A percentile compares a stretch with the other conserved stretches of the same genome.
Evolutionary conservation across 2,329 filamentous ascomycete species (phyloP).

Genomic region (Graphilbum ipis-grandicollis): DNA sequence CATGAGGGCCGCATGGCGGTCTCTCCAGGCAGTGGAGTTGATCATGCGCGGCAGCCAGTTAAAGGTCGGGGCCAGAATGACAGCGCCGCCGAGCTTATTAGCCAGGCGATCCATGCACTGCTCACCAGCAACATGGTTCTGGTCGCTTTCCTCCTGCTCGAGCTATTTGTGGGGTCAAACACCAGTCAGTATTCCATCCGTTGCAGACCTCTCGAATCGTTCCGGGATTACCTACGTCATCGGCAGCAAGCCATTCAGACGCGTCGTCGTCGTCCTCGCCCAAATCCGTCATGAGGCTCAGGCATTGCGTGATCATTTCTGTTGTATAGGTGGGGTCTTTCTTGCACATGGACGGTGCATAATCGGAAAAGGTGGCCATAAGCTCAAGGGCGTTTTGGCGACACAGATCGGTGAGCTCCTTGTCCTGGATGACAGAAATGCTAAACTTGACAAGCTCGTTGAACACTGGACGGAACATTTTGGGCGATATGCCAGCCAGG

Average conservation of each 20-base stretch:
- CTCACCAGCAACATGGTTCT: conserved; percentile 93
- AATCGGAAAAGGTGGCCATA: conserved; percentile 96
- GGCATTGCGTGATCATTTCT: conserved; percentile 96
- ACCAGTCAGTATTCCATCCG: too few relatives aligned
- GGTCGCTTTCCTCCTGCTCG: conserved; percentile 87
- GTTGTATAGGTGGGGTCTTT: conserved; percentile 83
- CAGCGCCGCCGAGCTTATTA: conserved; percentile 89
- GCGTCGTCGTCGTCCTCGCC: conserved; percentile 90
- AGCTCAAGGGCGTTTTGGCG: conserved; percentile 91
- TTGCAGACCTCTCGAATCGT: too few relatives aligned
- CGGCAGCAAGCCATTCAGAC: conserved; percentile 77
- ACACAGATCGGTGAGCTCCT: conserved; percentile 77
- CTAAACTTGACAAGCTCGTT: conserved; percentile 83
- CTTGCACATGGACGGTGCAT: conserved; percentile 82
- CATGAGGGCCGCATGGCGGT: conserved; percentile 93
- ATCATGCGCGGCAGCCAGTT: conserved; percentile 97
- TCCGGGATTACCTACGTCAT: conserved; percentile 78
- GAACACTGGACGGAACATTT: conserved; percentile 96
- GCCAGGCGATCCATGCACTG: conserved; percentile 96
- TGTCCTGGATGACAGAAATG: conserved; percentile 86
- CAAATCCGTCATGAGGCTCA: conserved; percentile 96
- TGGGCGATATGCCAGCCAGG: conserved; percentile 80
- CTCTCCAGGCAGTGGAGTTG: conserved; percentile 83
- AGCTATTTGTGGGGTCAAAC: conserved; percentile 35
- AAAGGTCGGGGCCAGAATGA: conserved; percentile 86